Evolutionary conservation across 495 filamentous ascomycete species (phyloP).

Genomic region (Xylaria cubensis): DNA sequence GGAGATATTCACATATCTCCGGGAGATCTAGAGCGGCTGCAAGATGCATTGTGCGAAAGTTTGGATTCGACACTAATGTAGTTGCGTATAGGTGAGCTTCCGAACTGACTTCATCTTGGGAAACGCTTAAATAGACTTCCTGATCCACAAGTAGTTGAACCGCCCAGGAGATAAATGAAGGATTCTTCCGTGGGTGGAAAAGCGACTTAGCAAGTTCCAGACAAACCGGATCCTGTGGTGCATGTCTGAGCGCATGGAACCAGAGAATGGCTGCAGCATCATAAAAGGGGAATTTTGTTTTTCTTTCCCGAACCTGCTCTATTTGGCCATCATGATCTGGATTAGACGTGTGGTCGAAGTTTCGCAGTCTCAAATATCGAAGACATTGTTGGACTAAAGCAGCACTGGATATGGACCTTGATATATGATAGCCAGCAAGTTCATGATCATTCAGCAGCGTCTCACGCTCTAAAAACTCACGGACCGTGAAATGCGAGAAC

Average conservation of each 20-base stretch:
- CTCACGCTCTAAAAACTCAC: slow-evolving; percentile 39
- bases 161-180: slow-evolving; percentile 17
- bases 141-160: not conserved
- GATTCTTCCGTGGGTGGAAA: not conserved
- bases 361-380: not conserved
- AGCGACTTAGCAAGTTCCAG: slow-evolving; percentile 6
- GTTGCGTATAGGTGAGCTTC: not conserved
- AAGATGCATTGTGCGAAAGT: slow-evolving; percentile 2
- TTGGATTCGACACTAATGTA: not conserved
- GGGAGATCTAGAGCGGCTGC: slow-evolving; percentile 8
- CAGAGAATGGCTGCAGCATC: not conserved
- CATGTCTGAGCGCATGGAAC: not conserved
- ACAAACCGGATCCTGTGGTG: not conserved
- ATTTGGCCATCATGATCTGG: not conserved
- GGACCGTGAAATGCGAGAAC: slow-evolving; percentile 47
- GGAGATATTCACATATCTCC: slow-evolving; percentile 8
- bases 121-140: too few species aligned
- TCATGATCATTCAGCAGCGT: slow-evolving; percentile 17
- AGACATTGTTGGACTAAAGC: not conserved
- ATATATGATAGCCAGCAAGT: slow-evolving; percentile 25
- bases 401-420: not conserved
- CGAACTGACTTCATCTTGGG: not conserved
- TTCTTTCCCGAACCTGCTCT: not conserved
- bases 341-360: not conserved
- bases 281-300: not conserved